phyloP scores from a whole-genome alignment of 768 basidiomycete genomes.

The Trametes sanguinea region DNA sequence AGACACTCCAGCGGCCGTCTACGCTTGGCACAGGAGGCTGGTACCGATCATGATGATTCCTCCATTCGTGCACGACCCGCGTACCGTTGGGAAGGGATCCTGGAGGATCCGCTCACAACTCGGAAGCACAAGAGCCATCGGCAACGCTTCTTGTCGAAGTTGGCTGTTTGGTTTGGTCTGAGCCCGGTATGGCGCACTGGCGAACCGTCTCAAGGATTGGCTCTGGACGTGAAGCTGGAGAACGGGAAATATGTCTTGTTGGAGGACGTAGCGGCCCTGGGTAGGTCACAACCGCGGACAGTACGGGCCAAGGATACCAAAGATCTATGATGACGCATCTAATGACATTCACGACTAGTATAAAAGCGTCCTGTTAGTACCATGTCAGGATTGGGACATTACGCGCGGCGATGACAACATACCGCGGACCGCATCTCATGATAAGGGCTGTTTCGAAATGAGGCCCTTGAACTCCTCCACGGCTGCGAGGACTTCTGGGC shows the following conservation, averaged over 20 bases:
- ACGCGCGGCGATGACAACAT: neutral
- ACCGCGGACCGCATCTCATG: neutral
- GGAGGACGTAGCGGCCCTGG: conserved; percentile 15
- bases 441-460: neutral
- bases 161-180: conserved; percentile 70
- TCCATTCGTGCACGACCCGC: conserved; percentile 59
- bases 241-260: conserved; percentile 59
- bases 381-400: too few relatives aligned
- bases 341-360: neutral
- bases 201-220: conserved; percentile 53
- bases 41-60: conserved; percentile 68
- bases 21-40: conserved; percentile 67
- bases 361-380: too few relatives aligned
- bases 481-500: conserved; percentile 16
- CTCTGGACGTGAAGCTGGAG: conserved; percentile 58
- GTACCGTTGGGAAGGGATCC: conserved; percentile 72
- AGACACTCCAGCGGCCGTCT: conserved; percentile 51
- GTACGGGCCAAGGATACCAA: neutral
- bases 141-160: conserved; percentile 48
- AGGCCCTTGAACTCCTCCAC: conserved; percentile 24
- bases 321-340: neutral
- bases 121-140: conserved; percentile 38
- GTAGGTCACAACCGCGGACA: neutral
- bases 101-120: conserved; percentile 51
- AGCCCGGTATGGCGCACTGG: conserved; percentile 63